Percentiles rank a stretch among this genome's conserved stretches.
phyloP scores from a whole-genome alignment of 805 yeast species.

The Barnettozyma wickerhamii region DNA sequence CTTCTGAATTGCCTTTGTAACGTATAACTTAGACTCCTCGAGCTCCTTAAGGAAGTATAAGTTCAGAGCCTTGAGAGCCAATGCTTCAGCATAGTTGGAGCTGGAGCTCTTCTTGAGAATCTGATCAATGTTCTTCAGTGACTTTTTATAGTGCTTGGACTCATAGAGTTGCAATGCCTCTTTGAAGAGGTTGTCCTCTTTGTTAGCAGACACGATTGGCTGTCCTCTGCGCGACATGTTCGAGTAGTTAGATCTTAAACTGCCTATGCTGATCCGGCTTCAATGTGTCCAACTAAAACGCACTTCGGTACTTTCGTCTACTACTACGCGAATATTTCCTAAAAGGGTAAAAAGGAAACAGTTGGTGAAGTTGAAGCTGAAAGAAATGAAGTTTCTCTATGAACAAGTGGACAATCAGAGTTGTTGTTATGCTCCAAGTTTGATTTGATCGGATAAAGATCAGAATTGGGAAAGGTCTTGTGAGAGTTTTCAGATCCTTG shows the following conservation, averaged over 20 bases:
- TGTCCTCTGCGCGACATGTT: constrained; percentile 7
- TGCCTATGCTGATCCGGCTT: not conserved
- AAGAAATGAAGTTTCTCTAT: no score
- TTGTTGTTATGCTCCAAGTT: no score
- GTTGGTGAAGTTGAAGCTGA: no score
- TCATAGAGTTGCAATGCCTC: constrained; percentile 84
- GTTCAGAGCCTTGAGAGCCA: constrained; percentile 81
- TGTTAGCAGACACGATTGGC: constrained; percentile 26
- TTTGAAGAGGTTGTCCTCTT: constrained; percentile 73
- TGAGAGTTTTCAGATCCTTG: no score
- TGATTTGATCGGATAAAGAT: no score
- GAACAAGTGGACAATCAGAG: no score
- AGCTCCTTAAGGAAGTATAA: constrained; percentile 53
- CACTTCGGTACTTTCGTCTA: no score
- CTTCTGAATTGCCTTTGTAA: constrained; percentile 56
- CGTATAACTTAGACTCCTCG: constrained; percentile 58
- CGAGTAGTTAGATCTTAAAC: not conserved
- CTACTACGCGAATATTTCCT: no score
- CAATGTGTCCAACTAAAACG: no score
- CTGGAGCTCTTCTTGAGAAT: constrained; percentile 70
- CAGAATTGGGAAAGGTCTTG: no score
- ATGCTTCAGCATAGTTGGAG: constrained; percentile 77
- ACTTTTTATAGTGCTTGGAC: constrained; percentile 79
- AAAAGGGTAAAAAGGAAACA: no score
- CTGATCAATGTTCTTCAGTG: constrained; percentile 70